phyloP scores from a whole-genome alignment of 2,329 filamentous ascomycete genomes.

The Aspergillus vadensis region DNA sequence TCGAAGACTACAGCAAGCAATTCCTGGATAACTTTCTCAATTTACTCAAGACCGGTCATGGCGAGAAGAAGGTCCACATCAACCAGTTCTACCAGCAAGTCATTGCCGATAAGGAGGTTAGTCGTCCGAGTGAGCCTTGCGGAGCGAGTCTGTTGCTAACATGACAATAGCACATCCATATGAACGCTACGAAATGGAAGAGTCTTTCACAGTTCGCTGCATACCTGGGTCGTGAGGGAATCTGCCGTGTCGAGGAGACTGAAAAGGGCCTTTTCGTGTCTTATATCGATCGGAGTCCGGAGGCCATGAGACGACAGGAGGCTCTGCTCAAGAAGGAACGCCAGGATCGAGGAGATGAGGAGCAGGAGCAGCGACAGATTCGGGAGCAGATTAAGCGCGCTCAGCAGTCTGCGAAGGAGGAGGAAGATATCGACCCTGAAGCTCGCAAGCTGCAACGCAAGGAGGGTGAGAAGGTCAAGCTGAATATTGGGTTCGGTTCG shows the following conservation, averaged over 20 bases:
- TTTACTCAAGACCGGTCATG: slow-evolving; percentile 78
- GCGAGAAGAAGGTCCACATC: slow-evolving; percentile 83
- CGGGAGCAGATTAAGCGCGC: slow-evolving; percentile 81
- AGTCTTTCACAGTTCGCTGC: slow-evolving; percentile 89
- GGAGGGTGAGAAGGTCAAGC: slow-evolving; percentile 74
- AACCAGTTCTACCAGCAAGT: slow-evolving; percentile 97
- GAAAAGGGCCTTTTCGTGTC: slow-evolving; percentile 80
- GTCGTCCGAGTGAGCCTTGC: not conserved
- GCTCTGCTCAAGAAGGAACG: slow-evolving; percentile 80
- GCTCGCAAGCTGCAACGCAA: slow-evolving; percentile 53
- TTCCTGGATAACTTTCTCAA: slow-evolving; percentile 80
- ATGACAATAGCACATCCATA: slow-evolving; percentile 68
- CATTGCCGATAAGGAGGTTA: slow-evolving; percentile 72
- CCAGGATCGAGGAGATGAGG: slow-evolving; percentile 87
- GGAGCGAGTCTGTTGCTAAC: not conserved
- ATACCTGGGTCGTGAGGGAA: slow-evolving; percentile 78
- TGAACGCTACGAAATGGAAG: slow-evolving; percentile 91
- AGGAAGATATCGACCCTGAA: slow-evolving; percentile 46
- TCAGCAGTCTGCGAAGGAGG: slow-evolving; percentile 58
- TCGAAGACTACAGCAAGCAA: slow-evolving; percentile 77
- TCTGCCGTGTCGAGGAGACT: slow-evolving; percentile 87
- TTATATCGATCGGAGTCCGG: slow-evolving; percentile 90
- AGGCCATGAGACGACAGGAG: slow-evolving; percentile 77
- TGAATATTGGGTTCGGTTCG: slow-evolving; percentile 61
- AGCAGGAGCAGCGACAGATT: slow-evolving; percentile 80